Base-by-base conservation (phyloP, 768 basidiomycete species). In the Kwoniella botswanensis region DNA sequence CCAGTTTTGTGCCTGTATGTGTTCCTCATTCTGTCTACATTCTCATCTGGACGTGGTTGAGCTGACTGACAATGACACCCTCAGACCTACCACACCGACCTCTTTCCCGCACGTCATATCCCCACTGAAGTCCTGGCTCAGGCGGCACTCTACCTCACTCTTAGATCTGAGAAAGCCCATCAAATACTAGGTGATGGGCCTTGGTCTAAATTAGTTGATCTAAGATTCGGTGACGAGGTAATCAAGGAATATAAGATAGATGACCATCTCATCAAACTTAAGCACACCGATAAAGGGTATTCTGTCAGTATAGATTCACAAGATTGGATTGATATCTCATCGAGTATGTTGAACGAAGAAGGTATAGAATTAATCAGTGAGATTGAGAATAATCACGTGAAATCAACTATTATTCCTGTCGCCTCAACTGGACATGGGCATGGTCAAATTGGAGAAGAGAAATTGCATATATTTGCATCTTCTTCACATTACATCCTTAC, bases 1-100 rank as follows among this genome's bases (percentile, higher is more conserved):
- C 94, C 2, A 93, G 93, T 3, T 98, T 98, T 80, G 95, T 98
- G 76, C 87, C 88, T 35, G 93, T 93, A 80, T 61, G 87, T 79
- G 4, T 3, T 12, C 18, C 44, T 35, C 35, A 35, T 9, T 0
- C 35, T 0, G 7, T 35, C 10, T 18, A 3, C 26, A 4, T 26
- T 26, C 26, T 26, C 26, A 26, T 26, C 26, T 26, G 26, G 12
- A 5, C 3, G 13, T 7, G 12, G 17, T 7, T 22, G 7, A 46
- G 26, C 18, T n/a, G 41, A 24, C 15, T 24, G 2, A 2, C 4
- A 11, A 15, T 1, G 35, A 15, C 24, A 43, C 17, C 4, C 53
- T 62, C 26, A 95, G 93, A 93, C 93, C 88, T 90, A 96, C 80
- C 87, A 88, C 76, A 86, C 89, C 52, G 88, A 91, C 67, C 85